These are phyloP conservation scores for Mangifera indica DNA, from an alignment of 345 rosid species.

Conservation along the genomic window DNA sequence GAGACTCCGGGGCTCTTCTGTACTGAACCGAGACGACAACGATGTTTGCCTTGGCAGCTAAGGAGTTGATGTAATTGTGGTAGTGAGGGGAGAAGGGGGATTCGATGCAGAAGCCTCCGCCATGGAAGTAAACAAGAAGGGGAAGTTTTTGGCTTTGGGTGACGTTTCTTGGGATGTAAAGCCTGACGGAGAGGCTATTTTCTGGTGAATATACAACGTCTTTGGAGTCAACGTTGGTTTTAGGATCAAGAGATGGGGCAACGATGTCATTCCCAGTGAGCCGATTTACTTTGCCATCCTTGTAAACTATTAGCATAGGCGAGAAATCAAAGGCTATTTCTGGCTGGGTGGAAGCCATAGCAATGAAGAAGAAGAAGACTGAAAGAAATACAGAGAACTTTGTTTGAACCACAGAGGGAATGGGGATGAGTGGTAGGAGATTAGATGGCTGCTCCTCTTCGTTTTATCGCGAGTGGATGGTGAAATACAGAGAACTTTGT, in stretches of 20 bases:
- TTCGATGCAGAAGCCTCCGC: slow-evolving; percentile 38
- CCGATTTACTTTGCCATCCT: slow-evolving; percentile 54
- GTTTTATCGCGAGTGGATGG: too few relatives aligned
- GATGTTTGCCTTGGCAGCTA: slow-evolving; percentile 27
- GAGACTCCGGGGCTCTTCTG: slow-evolving; percentile 36
- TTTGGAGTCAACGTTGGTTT: slow-evolving; percentile 51
- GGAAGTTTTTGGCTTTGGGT: slow-evolving; percentile 38
- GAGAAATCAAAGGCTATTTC: slow-evolving; percentile 41
- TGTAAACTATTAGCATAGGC: slow-evolving; percentile 37
- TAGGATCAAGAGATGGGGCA: slow-evolving; percentile 43
- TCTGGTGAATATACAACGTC: slow-evolving; percentile 32
- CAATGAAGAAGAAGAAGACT: background rate
- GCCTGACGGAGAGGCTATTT: slow-evolving; percentile 26
- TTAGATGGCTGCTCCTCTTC: too few relatives aligned
- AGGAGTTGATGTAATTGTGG: slow-evolving; percentile 31
- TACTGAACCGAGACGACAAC: slow-evolving; percentile 37
- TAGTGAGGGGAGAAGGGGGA: slow-evolving; percentile 31
- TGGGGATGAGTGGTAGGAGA: too few relatives aligned
- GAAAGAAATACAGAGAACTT: too few relatives aligned
- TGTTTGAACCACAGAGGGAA: too few relatives aligned
- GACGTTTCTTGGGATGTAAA: slow-evolving; percentile 36
- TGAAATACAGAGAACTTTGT: too few relatives aligned
- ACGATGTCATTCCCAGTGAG: slow-evolving; percentile 30
- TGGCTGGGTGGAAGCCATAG: slow-evolving; percentile 23
- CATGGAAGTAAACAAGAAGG: slow-evolving; percentile 41